Percentiles rank a stretch among this genome's conserved stretches.
These are phyloP conservation scores for Penicillium sp. DNA, from an alignment of 2,329 filamentous ascomycete species.

Conservation along the genomic window DNA sequence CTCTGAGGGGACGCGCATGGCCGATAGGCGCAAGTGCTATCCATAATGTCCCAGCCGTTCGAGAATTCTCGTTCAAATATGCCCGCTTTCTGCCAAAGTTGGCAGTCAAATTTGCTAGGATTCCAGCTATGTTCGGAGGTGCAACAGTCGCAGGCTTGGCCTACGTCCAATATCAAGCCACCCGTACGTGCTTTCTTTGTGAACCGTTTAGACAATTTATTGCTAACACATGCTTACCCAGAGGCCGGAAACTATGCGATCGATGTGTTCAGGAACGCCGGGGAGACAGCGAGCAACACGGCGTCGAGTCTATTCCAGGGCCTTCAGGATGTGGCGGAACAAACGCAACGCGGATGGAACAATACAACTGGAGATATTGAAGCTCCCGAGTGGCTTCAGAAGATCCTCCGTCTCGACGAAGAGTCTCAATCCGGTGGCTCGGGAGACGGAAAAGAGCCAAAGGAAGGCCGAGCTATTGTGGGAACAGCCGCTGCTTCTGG, in stretches of 20 bases:
- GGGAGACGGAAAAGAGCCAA: slow-evolving; percentile 53
- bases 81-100: slow-evolving; percentile 77
- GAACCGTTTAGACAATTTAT: neutral
- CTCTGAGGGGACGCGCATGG: slow-evolving; percentile 69
- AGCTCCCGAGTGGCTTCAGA: slow-evolving; percentile 78
- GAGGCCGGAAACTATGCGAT: slow-evolving; percentile 78
- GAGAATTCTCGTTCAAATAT: slow-evolving; percentile 63
- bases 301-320: slow-evolving; percentile 73
- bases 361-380: slow-evolving; percentile 79
- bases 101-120: slow-evolving; percentile 82
- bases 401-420: slow-evolving; percentile 67
- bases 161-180: slow-evolving; percentile 95
- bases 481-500: slow-evolving; percentile 73
- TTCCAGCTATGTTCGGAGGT: slow-evolving; percentile 91
- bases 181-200: slow-evolving; percentile 62
- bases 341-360: slow-evolving; percentile 80
- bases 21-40: slow-evolving; percentile 77
- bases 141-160: slow-evolving; percentile 83
- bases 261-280: slow-evolving; percentile 75
- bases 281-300: slow-evolving; percentile 70
- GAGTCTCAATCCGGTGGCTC: slow-evolving; percentile 57
- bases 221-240: slow-evolving; percentile 32
- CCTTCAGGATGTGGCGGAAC: slow-evolving; percentile 74
- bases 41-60: slow-evolving; percentile 73
- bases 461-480: slow-evolving; percentile 62